Evolutionary conservation across 1,284 basidiomycete species (phyloP).

Genomic region (Boletus chippewaensis): DNA sequence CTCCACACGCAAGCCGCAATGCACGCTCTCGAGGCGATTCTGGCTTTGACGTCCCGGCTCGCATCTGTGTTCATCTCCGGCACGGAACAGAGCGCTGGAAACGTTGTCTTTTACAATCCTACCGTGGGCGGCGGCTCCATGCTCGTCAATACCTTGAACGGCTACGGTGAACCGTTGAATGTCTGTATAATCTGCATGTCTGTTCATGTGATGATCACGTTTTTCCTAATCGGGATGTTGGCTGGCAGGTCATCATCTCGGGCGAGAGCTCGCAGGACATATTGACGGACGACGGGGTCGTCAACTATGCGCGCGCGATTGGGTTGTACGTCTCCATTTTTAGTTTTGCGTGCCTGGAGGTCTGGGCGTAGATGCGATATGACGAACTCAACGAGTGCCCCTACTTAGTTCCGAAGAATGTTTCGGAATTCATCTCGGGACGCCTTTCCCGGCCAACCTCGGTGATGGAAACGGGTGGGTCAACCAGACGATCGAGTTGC

Average conservation of each 20-base stretch:
- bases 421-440: constrained; percentile 54
- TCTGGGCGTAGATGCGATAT: no score
- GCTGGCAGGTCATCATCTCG: constrained; percentile 47
- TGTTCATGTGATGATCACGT: not conserved
- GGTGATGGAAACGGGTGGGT: constrained; percentile 55
- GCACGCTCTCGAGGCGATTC: constrained; percentile 8
- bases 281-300: constrained; percentile 47
- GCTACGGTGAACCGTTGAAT: constrained; percentile 56
- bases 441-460: constrained; percentile 52
- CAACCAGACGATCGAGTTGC: constrained; percentile 49
- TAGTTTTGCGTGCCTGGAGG: not conserved
- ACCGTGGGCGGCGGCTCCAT: constrained; percentile 44
- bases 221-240: not conserved
- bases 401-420: constrained; percentile 54
- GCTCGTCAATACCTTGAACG: constrained; percentile 43
- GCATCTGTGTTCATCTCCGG: constrained; percentile 5
- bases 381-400: not conserved
- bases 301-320: constrained; percentile 55
- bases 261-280: constrained; percentile 49
- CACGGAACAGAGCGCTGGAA: not conserved
- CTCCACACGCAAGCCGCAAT: constrained; percentile 2
- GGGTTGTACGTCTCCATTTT: constrained; percentile 44
- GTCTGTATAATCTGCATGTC: constrained; percentile 29
- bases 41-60: constrained; percentile 4
- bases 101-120: constrained; percentile 42